A percentile compares a stretch with the other conserved stretches of the same genome.
These are phyloP conservation scores for Babesia divergens DNA, from an alignment of 169 alveolate genomes.

Conservation along the genomic window DNA sequence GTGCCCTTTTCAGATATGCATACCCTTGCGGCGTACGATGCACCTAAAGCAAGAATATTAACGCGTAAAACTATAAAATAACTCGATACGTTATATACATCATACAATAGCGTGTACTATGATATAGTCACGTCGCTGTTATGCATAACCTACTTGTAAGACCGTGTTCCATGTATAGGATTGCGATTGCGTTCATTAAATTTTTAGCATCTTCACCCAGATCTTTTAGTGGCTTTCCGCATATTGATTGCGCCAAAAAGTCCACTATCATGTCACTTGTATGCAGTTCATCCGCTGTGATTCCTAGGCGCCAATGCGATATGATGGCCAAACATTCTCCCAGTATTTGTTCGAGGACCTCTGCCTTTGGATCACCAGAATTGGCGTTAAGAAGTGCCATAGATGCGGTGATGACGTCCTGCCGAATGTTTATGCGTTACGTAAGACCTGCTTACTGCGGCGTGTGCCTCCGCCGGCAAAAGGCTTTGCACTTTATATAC, in stretches of 20 bases:
- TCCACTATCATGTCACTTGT: conserved; percentile 8
- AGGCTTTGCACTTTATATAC: background rate
- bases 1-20: conserved; percentile 46
- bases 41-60: background rate
- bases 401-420: conserved; percentile 28
- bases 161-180: conserved; percentile 61
- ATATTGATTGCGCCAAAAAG: background rate
- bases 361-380: background rate
- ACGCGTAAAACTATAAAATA: background rate
- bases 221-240: background rate
- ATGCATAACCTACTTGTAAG: conserved; percentile 37
- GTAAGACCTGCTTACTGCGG: background rate
- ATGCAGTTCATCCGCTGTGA: background rate
- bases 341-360: background rate
- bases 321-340: conserved; percentile 54
- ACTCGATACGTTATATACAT: background rate
- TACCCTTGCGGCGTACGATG: conserved; percentile 41
- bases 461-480: conserved; percentile 23
- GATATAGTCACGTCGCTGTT: too few relatives aligned
- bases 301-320: background rate
- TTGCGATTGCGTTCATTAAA: conserved; percentile 28
- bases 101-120: background rate
- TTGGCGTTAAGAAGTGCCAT: background rate
- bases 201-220: background rate
- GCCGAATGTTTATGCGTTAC: background rate